A percentile compares a stretch with the other conserved stretches of the same genome.
Evolutionary conservation across 768 basidiomycete genomes (phyloP).

Genomic region (Suillus alpinus): DNA sequence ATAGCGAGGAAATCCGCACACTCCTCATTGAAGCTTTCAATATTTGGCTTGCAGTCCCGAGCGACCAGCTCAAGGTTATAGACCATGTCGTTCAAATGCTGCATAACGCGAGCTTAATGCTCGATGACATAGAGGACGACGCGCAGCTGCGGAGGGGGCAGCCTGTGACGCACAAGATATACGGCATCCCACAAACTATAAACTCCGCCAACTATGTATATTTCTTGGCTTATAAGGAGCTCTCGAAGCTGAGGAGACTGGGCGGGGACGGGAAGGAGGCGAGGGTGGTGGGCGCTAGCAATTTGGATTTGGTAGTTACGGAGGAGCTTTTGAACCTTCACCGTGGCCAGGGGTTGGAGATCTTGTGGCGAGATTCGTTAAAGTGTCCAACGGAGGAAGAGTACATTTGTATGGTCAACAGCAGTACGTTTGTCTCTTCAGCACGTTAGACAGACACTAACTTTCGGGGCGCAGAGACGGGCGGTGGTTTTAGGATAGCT

Average conservation of each 20-base stretch:
- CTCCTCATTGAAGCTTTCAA: slow-evolving; percentile 94
- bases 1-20: slow-evolving; percentile 90
- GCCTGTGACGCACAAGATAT: slow-evolving; percentile 93
- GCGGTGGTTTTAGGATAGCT: slow-evolving; percentile 87
- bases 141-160: slow-evolving; percentile 82
- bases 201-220: slow-evolving; percentile 97
- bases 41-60: slow-evolving; percentile 81
- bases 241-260: slow-evolving; percentile 32
- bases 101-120: slow-evolving; percentile 91
- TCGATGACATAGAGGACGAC: slow-evolving; percentile 94
- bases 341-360: slow-evolving; percentile 91
- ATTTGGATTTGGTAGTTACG: slow-evolving; percentile 49
- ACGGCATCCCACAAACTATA: slow-evolving; percentile 94
- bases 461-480: slow-evolving; percentile 65
- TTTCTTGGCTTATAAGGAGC: slow-evolving; percentile 88
- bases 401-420: slow-evolving; percentile 94
- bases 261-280: not conserved
- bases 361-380: slow-evolving; percentile 91
- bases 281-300: slow-evolving; percentile 62
- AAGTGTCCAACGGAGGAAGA: slow-evolving; percentile 93
- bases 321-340: slow-evolving; percentile 80
- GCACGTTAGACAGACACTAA: slow-evolving; percentile 14
- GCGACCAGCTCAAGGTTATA: slow-evolving; percentile 68
- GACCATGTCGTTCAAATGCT: slow-evolving; percentile 87
- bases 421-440: slow-evolving; percentile 52